Percentiles rank a stretch among this genome's conserved stretches.
Evolutionary conservation across 2,329 filamentous ascomycete genomes (phyloP).

Genomic region (Cladosporium phlei): DNA sequence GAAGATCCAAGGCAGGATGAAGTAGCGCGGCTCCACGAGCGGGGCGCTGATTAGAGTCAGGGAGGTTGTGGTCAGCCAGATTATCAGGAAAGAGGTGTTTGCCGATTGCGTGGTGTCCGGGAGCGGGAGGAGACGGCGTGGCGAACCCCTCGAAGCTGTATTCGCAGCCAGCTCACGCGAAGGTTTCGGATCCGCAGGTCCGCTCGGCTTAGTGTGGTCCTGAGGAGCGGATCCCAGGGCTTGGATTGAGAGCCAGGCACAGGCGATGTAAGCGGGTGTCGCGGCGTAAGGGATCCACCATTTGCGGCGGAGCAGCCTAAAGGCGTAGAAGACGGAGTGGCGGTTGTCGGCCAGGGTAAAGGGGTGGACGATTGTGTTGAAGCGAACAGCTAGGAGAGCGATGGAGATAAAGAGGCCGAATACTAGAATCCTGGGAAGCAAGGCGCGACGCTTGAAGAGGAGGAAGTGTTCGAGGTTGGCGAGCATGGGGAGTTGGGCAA

Average conservation of each 20-base stretch:
- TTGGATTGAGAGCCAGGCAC: slow-evolving; percentile 64
- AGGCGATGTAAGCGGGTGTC: slow-evolving; percentile 64
- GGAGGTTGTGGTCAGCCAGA: slow-evolving; percentile 65
- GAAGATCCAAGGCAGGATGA: slow-evolving; percentile 90
- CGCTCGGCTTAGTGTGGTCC: slow-evolving; percentile 2
- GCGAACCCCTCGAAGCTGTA: slow-evolving; percentile 14
- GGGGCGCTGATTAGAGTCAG: slow-evolving; percentile 83
- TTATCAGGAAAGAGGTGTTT: slow-evolving; percentile 50
- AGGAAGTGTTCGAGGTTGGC: slow-evolving; percentile 24
- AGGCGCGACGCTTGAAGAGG: slow-evolving; percentile 30
- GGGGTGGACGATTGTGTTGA: slow-evolving; percentile 91
- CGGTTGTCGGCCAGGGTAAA: slow-evolving; percentile 95
- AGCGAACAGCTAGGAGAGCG: slow-evolving; percentile 56
- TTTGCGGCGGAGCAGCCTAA: slow-evolving; percentile 66
- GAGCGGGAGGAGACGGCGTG: slow-evolving; percentile 16
- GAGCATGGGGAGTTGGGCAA: slow-evolving; percentile 25
- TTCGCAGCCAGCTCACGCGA: not conserved
- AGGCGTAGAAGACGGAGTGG: slow-evolving; percentile 96
- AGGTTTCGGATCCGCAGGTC: not conserved
- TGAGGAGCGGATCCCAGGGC: slow-evolving; percentile 45
- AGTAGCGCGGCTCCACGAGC: slow-evolving; percentile 91
- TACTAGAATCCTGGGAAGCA: slow-evolving; percentile 37
- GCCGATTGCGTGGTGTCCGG: slow-evolving; percentile 25
- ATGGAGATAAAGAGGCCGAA: slow-evolving; percentile 34
- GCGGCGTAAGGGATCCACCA: slow-evolving; percentile 44